These are phyloP conservation scores for Candida ortonii DNA, from an alignment of 805 yeast species.

Conservation along the genomic window DNA sequence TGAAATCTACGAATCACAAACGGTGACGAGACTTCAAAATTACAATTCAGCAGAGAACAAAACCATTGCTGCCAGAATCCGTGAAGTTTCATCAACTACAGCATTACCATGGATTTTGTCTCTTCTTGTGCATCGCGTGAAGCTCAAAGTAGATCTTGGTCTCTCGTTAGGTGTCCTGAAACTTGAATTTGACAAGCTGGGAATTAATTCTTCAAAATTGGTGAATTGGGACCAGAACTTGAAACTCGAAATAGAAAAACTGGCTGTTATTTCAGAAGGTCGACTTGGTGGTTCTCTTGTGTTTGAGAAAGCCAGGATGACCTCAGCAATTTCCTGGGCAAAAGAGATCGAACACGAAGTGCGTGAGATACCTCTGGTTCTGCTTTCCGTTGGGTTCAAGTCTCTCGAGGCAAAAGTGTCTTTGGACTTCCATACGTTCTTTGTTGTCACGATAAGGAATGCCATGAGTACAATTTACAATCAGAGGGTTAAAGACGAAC, in stretches of 20 bases:
- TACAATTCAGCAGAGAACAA: conserved; percentile 11
- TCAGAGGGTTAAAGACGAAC: conserved; percentile 50
- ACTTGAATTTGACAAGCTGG: conserved; percentile 53
- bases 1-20: conserved; percentile 30
- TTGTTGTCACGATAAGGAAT: conserved; percentile 52
- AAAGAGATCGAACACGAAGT: conserved; percentile 36
- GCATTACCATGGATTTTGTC: conserved; percentile 76
- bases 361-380: conserved; percentile 63
- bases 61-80: conserved; percentile 46
- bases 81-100: conserved; percentile 56
- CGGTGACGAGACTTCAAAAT: conserved; percentile 11
- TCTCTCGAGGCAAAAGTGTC: conserved; percentile 59
- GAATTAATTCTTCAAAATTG: conserved; percentile 68
- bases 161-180: conserved; percentile 71
- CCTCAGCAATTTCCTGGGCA: conserved; percentile 74
- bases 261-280: conserved; percentile 62
- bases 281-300: conserved; percentile 72
- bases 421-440: conserved; percentile 83
- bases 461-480: conserved; percentile 62
- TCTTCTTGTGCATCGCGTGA: conserved; percentile 49
- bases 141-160: conserved; percentile 71
- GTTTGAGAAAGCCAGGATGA: conserved; percentile 47
- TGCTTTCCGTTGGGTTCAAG: conserved; percentile 55
- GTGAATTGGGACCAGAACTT: conserved; percentile 70
- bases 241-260: conserved; percentile 52